Evolutionary conservation across 768 basidiomycete genomes (phyloP).

Genomic region (Heimioporus sp.): DNA sequence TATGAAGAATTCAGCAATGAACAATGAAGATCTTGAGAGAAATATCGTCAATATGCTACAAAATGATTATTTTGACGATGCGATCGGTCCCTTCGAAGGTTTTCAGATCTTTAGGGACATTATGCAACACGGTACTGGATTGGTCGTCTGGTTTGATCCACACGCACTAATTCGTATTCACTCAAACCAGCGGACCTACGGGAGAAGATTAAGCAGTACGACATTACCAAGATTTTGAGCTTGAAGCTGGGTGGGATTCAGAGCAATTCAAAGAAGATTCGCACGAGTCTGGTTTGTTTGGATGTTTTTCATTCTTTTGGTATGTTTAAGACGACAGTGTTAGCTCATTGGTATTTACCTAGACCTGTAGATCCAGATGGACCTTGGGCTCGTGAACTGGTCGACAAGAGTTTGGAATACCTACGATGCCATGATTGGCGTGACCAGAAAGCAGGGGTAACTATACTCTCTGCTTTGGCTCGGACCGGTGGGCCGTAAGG

Average conservation of each 20-base stretch:
- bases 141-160: too few relatives aligned
- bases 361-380: too few relatives aligned
- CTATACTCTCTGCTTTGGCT: constrained; percentile 4
- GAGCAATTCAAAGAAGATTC: too few relatives aligned
- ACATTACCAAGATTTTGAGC: too few relatives aligned
- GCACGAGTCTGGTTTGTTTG: too few relatives aligned
- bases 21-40: constrained; percentile 1
- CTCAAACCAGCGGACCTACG: too few relatives aligned
- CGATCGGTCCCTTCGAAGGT: constrained; percentile 11
- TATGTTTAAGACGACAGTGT: too few relatives aligned
- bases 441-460: constrained; percentile 4
- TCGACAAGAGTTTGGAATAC: background rate
- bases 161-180: too few relatives aligned
- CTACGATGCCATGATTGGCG: background rate
- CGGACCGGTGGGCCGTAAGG: background rate
- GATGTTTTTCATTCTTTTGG: too few relatives aligned
- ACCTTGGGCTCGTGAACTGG: background rate
- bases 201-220: too few relatives aligned
- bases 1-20: constrained; percentile 7
- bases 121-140: background rate
- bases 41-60: constrained; percentile 17
- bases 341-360: too few relatives aligned
- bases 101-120: background rate
- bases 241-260: too few relatives aligned
- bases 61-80: constrained; percentile 22